Evolutionary conservation across 805 yeast species (phyloP).

Genomic region (Starmera dryadoides): DNA sequence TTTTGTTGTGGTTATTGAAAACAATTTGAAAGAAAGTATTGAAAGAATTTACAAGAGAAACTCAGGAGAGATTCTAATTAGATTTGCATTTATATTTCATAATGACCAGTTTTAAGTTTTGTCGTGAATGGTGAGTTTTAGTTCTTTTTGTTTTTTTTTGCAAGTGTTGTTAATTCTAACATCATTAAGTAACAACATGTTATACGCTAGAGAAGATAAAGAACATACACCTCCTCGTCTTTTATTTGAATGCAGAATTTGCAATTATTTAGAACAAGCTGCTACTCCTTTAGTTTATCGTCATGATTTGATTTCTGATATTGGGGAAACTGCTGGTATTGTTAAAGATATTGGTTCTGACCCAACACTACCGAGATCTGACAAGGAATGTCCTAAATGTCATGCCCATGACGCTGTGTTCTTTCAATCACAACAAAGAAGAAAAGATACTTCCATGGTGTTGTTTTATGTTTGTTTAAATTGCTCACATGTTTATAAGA

Average conservation of each 20-base stretch:
- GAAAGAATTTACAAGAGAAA: too few relatives aligned
- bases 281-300: conserved; percentile 82
- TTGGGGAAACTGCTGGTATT: conserved; percentile 95
- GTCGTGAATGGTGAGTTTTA: conserved; percentile 64
- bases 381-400: conserved; percentile 89
- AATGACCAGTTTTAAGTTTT: conserved; percentile 93
- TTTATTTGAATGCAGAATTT: conserved; percentile 89
- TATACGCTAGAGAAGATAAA: conserved; percentile 94
- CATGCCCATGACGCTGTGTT: conserved; percentile 86
- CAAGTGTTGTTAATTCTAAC: background rate
- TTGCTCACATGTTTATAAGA: conserved; percentile 63
- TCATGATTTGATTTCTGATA: conserved; percentile 85
- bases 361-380: conserved; percentile 96
- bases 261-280: conserved; percentile 89
- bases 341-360: conserved; percentile 93
- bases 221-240: conserved; percentile 44
- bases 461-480: conserved; percentile 86
- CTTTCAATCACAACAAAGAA: conserved; percentile 92
- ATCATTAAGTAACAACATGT: conserved; percentile 77
- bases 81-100: too few relatives aligned
- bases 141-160: background rate
- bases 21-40: too few relatives aligned
- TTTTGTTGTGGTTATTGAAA: too few relatives aligned
- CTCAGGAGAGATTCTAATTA: too few relatives aligned
- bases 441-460: conserved; percentile 94